A percentile compares a stretch with the other conserved stretches of the same genome.
phyloP scores from a whole-genome alignment of 2,329 filamentous ascomycete species.

The Fusarium equiseti region DNA sequence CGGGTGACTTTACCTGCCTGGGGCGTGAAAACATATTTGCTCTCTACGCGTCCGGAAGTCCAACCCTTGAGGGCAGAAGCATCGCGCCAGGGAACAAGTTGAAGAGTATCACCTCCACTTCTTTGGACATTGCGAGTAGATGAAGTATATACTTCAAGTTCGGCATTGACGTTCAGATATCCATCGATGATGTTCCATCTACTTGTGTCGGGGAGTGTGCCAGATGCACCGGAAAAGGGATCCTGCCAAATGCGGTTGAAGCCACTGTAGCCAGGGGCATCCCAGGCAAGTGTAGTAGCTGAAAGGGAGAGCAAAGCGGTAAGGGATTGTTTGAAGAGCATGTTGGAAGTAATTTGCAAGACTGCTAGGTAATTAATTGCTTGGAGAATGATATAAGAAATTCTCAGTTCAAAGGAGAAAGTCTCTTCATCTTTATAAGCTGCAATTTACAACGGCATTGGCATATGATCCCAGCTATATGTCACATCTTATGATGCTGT shows the following conservation, averaged over 20 bases:
- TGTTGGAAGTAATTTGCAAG: background rate
- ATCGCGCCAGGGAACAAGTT: constrained; percentile 61
- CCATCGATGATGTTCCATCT: constrained; percentile 60
- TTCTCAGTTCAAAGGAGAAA: background rate
- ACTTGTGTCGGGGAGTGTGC: constrained; percentile 51
- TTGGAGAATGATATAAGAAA: background rate
- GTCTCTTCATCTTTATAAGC: background rate
- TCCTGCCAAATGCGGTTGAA: constrained; percentile 60
- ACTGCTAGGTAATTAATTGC: background rate
- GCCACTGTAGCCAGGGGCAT: constrained; percentile 55
- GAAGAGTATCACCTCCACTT: constrained; percentile 62
- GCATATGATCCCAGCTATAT: background rate
- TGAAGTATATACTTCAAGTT: constrained; percentile 60
- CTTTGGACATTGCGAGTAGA: constrained; percentile 61
- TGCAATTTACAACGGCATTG: too few relatives aligned
- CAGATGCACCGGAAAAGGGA: constrained; percentile 57
- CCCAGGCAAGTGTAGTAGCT: constrained; percentile 22
- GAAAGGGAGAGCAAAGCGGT: background rate
- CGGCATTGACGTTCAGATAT: constrained; percentile 60
- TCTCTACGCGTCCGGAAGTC: constrained; percentile 65
- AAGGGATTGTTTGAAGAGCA: constrained; percentile 8
- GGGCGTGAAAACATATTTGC: constrained; percentile 60
- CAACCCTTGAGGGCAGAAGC: constrained; percentile 52
- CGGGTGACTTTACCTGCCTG: constrained; percentile 55
- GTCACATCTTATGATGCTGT: background rate